Percentiles rank a stretch among this genome's conserved stretches.
Conservation (phyloP, 2,329 filamentous ascomycete genomes). For the Passalora sequoiae region DNA sequence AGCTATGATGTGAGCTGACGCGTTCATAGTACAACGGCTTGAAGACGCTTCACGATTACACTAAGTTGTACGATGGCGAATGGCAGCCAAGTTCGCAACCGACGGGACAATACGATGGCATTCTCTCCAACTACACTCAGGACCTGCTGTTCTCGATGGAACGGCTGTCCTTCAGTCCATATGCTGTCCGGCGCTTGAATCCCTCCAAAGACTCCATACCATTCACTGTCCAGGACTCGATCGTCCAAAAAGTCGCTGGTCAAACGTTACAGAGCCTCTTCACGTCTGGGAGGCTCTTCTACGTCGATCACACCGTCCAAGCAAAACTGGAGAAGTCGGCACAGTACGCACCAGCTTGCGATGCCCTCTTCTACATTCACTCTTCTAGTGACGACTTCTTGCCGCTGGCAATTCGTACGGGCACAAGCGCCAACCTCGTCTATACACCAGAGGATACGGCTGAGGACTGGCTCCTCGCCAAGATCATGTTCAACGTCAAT, state of each 20-base stretch:
- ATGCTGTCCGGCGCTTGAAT: conserved; percentile 34
- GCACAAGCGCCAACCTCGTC: conserved; percentile 38
- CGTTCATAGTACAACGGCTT: conserved; percentile 17
- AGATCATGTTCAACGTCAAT: conserved; percentile 48
- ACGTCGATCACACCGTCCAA: conserved; percentile 41
- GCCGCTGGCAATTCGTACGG: conserved; percentile 48
- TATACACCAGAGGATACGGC: conserved; percentile 45
- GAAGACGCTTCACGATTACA: conserved; percentile 34
- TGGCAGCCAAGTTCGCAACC: conserved; percentile 37
- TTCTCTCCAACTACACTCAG: conserved; percentile 44
- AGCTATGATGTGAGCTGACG: no score
- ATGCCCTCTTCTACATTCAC: conserved; percentile 47
- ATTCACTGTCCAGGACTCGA: conserved; percentile 35
- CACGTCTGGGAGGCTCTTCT: conserved; percentile 39
- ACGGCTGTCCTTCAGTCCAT: conserved; percentile 42
- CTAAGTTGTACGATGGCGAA: conserved; percentile 40
- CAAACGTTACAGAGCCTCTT: conserved; percentile 34
- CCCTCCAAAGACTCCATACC: conserved; percentile 34
- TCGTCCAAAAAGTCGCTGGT: conserved; percentile 32
- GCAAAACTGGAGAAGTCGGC: conserved; percentile 18
- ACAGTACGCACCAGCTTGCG: conserved; percentile 41
- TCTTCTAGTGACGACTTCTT: conserved; percentile 41
- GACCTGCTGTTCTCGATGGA: conserved; percentile 49
- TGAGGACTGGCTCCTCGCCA: conserved; percentile 50
- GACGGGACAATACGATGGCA: conserved; percentile 34